Evolutionary conservation across 1,284 basidiomycete species (phyloP).

Genomic region (Stygiomarasmius scandens): DNA sequence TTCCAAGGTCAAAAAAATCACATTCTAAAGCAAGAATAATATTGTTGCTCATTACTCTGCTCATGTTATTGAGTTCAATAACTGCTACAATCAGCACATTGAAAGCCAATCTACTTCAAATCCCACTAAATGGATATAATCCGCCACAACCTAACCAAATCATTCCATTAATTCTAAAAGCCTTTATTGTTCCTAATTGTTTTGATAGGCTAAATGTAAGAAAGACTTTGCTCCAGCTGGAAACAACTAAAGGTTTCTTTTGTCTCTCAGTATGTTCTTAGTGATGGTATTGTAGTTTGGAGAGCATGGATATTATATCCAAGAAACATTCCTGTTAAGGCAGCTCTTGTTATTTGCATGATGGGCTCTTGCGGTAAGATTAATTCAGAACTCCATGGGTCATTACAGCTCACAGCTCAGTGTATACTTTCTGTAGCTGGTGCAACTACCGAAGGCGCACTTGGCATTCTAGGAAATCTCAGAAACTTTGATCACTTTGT

Average conservation of each 20-base stretch:
- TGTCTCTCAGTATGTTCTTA: not conserved
- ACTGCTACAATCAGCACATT: not conserved
- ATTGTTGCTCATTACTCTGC: not conserved
- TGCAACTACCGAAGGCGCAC: too few relatives aligned
- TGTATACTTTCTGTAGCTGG: too few relatives aligned
- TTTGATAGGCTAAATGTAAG: not conserved
- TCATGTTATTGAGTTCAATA: not conserved
- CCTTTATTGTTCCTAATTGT: not conserved
- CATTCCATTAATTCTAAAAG: not conserved
- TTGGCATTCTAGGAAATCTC: too few relatives aligned
- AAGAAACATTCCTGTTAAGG: not conserved
- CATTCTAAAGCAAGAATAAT: not conserved
- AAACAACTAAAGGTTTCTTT: not conserved
- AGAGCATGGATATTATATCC: slow-evolving; percentile 2
- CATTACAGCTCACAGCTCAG: too few relatives aligned
- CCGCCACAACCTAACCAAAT: not conserved
- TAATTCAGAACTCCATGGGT: too few relatives aligned
- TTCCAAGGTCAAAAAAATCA: not conserved
- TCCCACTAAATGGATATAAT: not conserved
- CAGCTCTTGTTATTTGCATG: not conserved
- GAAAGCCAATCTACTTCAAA: not conserved
- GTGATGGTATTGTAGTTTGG: slow-evolving; percentile 2
- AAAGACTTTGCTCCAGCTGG: not conserved
- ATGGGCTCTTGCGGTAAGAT: not conserved
- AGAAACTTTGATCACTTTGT: too few relatives aligned